phyloP scores from a whole-genome alignment of 2,329 filamentous ascomycete species.

The Pleomassaria siparia region DNA sequence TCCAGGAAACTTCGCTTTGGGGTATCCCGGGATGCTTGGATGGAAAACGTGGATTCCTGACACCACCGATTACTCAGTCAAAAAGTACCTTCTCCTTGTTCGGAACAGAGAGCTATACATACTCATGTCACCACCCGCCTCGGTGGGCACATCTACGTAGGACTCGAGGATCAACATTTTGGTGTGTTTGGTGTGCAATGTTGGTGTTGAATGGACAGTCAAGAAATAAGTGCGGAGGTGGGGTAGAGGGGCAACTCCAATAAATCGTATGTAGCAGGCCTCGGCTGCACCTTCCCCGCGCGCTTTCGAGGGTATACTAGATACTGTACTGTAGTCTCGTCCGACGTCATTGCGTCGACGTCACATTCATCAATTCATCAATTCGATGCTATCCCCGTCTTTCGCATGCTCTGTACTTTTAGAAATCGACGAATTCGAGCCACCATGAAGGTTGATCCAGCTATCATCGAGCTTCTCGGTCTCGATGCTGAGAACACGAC shows the following conservation, averaged over 20 bases:
- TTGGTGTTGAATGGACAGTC: not conserved
- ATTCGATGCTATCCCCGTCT: not conserved
- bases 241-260: not conserved
- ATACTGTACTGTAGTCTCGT: not conserved
- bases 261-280: not conserved
- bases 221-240: not conserved
- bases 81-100: not conserved
- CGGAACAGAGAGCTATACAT: conserved; percentile 17
- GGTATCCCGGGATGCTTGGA: conserved; percentile 80
- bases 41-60: conserved; percentile 88
- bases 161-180: conserved; percentile 62
- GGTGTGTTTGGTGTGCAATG: not conserved
- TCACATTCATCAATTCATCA: not conserved
- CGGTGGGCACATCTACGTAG: conserved; percentile 61
- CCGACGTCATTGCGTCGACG: not conserved
- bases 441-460: conserved; percentile 60
- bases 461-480: conserved; percentile 62
- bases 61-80: conserved; percentile 7
- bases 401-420: conserved; percentile 7
- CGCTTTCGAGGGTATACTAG: not conserved
- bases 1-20: conserved; percentile 85
- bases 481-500: conserved; percentile 58
- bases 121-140: conserved; percentile 63
- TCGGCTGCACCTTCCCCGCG: not conserved
- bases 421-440: conserved; percentile 7